Percentiles rank a stretch among this genome's conserved stretches.
Conservation (phyloP, 805 yeast species). For the Clavispora phyllophila region DNA sequence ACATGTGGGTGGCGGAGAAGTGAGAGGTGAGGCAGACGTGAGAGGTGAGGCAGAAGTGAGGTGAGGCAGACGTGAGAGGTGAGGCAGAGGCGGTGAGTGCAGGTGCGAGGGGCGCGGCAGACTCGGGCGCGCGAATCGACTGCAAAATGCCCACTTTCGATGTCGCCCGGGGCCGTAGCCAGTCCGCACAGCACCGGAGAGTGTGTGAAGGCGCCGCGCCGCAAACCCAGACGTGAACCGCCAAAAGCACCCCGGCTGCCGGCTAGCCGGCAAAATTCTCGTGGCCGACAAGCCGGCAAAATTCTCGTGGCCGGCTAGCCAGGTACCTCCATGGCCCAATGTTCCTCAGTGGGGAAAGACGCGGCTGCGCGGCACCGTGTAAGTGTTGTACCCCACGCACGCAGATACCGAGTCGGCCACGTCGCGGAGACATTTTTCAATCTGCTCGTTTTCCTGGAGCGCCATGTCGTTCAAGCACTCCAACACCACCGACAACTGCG, state of each 20-base stretch:
- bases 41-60: not conserved
- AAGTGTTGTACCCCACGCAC: constrained; percentile 21
- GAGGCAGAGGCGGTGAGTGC: not conserved
- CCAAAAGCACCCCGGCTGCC: too few species aligned
- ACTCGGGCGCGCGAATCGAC: too few species aligned
- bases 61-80: not conserved
- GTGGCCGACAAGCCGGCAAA: too few species aligned
- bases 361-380: constrained; percentile 2
- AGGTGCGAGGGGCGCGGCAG: not conserved
- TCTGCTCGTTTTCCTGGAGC: constrained; percentile 16
- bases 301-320: too few species aligned
- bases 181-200: too few species aligned
- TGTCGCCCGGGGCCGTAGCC: too few species aligned
- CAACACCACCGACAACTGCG: constrained; percentile 14
- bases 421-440: constrained; percentile 14
- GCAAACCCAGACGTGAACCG: too few species aligned
- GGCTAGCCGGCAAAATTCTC: too few species aligned
- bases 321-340: too few species aligned
- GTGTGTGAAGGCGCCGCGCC: too few species aligned
- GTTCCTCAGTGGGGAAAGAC: too few species aligned
- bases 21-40: not conserved
- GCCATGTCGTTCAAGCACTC: constrained; percentile 27
- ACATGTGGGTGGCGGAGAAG: constrained; percentile 13
- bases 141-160: too few species aligned
- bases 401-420: constrained; percentile 12